Base-by-base conservation (phyloP, 163 green algal species). In the Coccomyxa subellipsoidea region DNA sequence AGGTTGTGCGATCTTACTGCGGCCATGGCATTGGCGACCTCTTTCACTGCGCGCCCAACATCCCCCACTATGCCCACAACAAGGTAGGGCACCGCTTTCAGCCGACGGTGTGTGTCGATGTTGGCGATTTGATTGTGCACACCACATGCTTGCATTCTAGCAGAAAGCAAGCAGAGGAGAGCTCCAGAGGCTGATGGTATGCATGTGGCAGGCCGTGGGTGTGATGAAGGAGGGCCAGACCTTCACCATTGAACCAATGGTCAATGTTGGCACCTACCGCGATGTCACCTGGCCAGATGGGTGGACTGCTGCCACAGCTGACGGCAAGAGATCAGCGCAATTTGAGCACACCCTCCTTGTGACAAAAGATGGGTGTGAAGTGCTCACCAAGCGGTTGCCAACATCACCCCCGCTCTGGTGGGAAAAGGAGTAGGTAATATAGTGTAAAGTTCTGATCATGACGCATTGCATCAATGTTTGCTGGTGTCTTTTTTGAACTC, bases 221-320 rank as follows among this genome's bases (percentile, higher is more conserved):
- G 85, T 92, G 27, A 96, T 98, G 93, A 93, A 94, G 81, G 89
- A 90, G 86, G 87, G 89, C 12, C 81, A 86, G 84, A 86, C 95
- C 8, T 99, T 99, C 88, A 99, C 96, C 0, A 98, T 99, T 71
- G 77, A 84, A 90, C 96, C 96, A 4, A 99, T 99, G 96, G 96
- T 99, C 82, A 98, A 98, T 79, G 82, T 80, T 47, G 96, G 96
- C 69, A 90, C 70, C 15, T 94, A 93, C 88, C 87, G 88, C 0
- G 95, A 98, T 84, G 85, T 87, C 38, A 96, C 92, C 38, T 99
- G 97, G 97, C 95, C 95, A 0, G 96, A 99, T 78, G 94, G 95
- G 40, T 99, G 96, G 96, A 99, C 97, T 5, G 91, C 94, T 0
- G 92, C 94, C 4, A 99, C 97, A 15, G 84, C 88, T 54, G 96